phyloP scores from a whole-genome alignment of 2,329 filamentous ascomycete species.

The Keithomyces neogunnii region DNA sequence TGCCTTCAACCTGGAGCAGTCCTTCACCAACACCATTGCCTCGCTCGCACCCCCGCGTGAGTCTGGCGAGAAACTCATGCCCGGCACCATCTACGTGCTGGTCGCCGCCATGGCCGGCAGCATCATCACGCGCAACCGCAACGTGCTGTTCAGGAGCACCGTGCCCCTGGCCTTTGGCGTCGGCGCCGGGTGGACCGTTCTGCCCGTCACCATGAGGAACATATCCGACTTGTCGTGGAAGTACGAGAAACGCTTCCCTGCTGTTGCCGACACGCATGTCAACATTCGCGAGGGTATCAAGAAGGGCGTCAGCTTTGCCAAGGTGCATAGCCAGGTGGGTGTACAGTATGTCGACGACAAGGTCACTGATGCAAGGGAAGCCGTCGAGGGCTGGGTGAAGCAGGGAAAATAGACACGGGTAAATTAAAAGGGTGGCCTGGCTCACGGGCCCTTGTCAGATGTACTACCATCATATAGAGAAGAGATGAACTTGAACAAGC shows the following conservation, averaged over 20 bases:
- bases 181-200: conserved; percentile 71
- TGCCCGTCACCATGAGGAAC: conserved; percentile 88
- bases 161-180: conserved; percentile 74
- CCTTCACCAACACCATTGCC: conserved; percentile 81
- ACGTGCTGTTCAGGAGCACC: conserved; percentile 68
- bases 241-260: conserved; percentile 86
- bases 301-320: conserved; percentile 64
- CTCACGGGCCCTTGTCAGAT: conserved; percentile 13
- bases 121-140: conserved; percentile 83
- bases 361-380: conserved; percentile 66
- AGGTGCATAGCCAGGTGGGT: conserved; percentile 63
- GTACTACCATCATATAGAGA: conserved; percentile 27
- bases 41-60: conserved; percentile 79
- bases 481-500: background rate
- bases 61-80: conserved; percentile 81
- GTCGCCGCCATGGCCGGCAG: conserved; percentile 92
- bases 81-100: conserved; percentile 83
- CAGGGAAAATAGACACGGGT: conserved; percentile 61
- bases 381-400: conserved; percentile 81
- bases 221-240: conserved; percentile 79
- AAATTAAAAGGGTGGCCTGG: background rate
- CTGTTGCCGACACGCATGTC: conserved; percentile 72
- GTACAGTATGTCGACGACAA: conserved; percentile 71
- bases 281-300: conserved; percentile 59
- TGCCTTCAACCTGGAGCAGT: conserved; percentile 77